Percentiles rank a stretch among this genome's conserved stretches.
Conservation (phyloP, 768 basidiomycete species). For the Polyporus arcularius region DNA sequence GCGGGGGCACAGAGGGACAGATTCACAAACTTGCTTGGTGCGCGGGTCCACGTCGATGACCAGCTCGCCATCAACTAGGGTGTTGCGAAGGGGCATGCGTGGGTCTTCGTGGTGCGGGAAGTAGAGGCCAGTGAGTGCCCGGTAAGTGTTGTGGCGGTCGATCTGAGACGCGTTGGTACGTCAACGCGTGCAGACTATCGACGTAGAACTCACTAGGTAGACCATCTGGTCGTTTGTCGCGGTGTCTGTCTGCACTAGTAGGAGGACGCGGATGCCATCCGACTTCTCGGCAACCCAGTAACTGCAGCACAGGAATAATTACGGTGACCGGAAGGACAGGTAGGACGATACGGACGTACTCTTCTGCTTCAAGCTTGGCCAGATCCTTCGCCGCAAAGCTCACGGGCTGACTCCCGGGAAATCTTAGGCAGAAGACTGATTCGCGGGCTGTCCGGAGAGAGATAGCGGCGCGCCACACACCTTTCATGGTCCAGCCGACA, state of each 20-base stretch:
- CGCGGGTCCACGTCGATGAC: constrained; percentile 85
- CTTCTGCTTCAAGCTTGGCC: constrained; percentile 74
- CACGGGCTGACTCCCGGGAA: constrained; percentile 95
- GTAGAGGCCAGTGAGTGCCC: constrained; percentile 70
- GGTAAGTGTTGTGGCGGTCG: constrained; percentile 91
- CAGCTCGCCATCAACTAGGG: constrained; percentile 91
- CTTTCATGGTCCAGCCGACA: constrained; percentile 67
- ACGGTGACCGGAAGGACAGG: background rate
- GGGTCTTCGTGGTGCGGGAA: constrained; percentile 89
- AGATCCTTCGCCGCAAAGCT: constrained; percentile 79
- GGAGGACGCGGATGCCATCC: constrained; percentile 89
- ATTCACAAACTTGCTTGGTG: constrained; percentile 60
- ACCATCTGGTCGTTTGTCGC: constrained; percentile 54
- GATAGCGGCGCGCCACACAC: constrained; percentile 38
- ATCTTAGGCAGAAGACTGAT: constrained; percentile 46
- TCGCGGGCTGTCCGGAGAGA: background rate
- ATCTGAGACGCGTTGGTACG: constrained; percentile 53
- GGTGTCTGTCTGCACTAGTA: constrained; percentile 70
- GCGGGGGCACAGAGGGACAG: background rate
- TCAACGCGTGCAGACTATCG: background rate
- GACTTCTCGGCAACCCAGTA: constrained; percentile 99
- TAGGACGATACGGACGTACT: constrained; percentile 51
- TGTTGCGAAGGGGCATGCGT: constrained; percentile 66
- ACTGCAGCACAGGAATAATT: constrained; percentile 41
- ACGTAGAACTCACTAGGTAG: constrained; percentile 59